Evolutionary conservation across 805 yeast genomes (phyloP).

Genomic region (Wickerhamomyces ciferrii): DNA sequence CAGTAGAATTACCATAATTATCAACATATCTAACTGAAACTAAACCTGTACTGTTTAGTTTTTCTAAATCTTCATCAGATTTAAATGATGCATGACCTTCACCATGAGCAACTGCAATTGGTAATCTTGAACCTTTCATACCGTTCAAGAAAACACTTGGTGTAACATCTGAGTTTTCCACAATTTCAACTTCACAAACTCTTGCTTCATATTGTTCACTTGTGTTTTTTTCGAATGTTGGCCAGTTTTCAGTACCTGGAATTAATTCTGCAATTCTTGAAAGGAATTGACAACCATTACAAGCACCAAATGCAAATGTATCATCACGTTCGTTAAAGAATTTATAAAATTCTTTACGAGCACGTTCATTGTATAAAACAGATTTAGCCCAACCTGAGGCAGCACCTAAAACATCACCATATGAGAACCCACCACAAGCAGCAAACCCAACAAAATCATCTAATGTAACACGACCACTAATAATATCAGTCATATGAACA

Average conservation of each 20-base stretch:
- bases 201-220: slow-evolving; percentile 98
- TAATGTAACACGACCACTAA: slow-evolving; percentile 65
- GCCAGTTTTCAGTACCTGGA: slow-evolving; percentile 96
- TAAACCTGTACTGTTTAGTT: slow-evolving; percentile 47
- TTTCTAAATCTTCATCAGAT: slow-evolving; percentile 34
- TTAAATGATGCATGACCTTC: slow-evolving; percentile 88
- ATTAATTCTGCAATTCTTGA: slow-evolving; percentile 80
- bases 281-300: slow-evolving; percentile 97
- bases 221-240: slow-evolving; percentile 82
- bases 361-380: slow-evolving; percentile 74
- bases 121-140: slow-evolving; percentile 91
- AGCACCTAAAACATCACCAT: slow-evolving; percentile 98
- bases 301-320: slow-evolving; percentile 96
- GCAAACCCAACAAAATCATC: slow-evolving; percentile 88
- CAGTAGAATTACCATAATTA: slow-evolving; percentile 82
- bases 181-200: slow-evolving; percentile 81
- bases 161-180: slow-evolving; percentile 42
- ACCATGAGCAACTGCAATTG: slow-evolving; percentile 98
- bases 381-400: slow-evolving; percentile 99
- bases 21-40: slow-evolving; percentile 79
- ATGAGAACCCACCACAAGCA: slow-evolving; percentile 98
- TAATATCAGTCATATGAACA: slow-evolving; percentile 93
- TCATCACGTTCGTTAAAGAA: slow-evolving; percentile 86
- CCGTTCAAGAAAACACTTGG: slow-evolving; percentile 72
- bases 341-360: slow-evolving; percentile 67